Percentiles rank a stretch among this genome's conserved stretches.
Evolutionary conservation across 768 basidiomycete genomes (phyloP).

Genomic region (Tricholoma matsutake): DNA sequence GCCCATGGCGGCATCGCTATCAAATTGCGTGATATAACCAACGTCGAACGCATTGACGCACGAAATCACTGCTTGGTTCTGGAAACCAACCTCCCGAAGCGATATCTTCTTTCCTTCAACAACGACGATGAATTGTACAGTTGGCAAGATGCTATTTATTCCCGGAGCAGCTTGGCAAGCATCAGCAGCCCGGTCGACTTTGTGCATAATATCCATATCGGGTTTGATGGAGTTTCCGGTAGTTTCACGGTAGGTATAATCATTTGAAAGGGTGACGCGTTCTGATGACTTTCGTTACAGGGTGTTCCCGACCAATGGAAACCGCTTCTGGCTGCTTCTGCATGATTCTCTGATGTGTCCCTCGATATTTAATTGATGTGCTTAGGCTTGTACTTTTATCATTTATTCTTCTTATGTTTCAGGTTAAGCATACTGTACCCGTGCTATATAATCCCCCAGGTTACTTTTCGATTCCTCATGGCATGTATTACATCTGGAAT

Average conservation of each 20-base stretch:
- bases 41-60: constrained; percentile 15
- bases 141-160: constrained; percentile 32
- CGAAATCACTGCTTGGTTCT: constrained; percentile 12
- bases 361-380: neutral
- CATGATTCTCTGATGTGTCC: neutral
- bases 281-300: constrained; percentile 5
- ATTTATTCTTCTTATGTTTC: neutral
- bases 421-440: neutral
- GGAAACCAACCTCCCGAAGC: constrained; percentile 19
- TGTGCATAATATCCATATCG: constrained; percentile 31
- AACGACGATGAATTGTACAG: constrained; percentile 25
- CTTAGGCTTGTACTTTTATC: neutral
- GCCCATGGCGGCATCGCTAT: constrained; percentile 10
- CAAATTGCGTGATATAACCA: constrained; percentile 23
- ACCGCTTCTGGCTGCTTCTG: constrained; percentile 3
- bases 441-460: neutral
- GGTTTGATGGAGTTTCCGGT: constrained; percentile 29
- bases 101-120: constrained; percentile 26
- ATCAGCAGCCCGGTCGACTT: constrained; percentile 32
- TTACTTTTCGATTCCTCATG: neutral
- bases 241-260: constrained; percentile 19
- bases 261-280: neutral
- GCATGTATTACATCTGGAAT: neutral
- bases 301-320: constrained; percentile 25
- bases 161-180: constrained; percentile 21